These are phyloP conservation scores for Celoporthe dispersa DNA, from an alignment of 2,329 filamentous ascomycete species.

Conservation along the genomic window DNA sequence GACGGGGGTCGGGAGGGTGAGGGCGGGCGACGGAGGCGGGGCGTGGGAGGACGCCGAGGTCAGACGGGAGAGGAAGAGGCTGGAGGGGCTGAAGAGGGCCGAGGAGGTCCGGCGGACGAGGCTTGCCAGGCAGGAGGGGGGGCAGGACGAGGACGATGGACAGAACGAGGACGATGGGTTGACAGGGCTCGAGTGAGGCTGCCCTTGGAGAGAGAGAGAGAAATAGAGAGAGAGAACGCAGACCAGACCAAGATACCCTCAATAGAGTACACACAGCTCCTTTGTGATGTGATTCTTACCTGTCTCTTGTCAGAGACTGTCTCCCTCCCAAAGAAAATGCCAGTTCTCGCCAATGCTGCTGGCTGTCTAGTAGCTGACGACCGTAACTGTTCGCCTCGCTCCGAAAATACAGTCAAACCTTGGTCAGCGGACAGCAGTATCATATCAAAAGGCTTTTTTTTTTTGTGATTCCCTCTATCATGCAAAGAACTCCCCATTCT, in stretches of 20 bases:
- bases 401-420: neutral
- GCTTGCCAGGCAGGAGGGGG: constrained; percentile 38
- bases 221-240: no score
- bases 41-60: constrained; percentile 59
- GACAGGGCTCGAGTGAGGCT: neutral
- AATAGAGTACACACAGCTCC: neutral
- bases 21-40: constrained; percentile 42
- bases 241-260: neutral
- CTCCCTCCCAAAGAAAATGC: neutral
- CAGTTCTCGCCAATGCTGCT: neutral
- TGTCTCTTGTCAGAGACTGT: neutral
- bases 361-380: neutral
- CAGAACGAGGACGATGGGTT: constrained; percentile 22
- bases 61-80: constrained; percentile 59
- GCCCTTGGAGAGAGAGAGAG: neutral
- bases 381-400: neutral
- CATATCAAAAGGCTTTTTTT: neutral
- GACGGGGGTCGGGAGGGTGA: constrained; percentile 24
- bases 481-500: neutral
- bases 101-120: constrained; percentile 50
- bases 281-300: neutral
- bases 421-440: neutral
- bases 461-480: constrained; percentile 6
- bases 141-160: constrained; percentile 26
- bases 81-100: constrained; percentile 60